These are phyloP conservation scores for Clavariopsis aquatica DNA, from an alignment of 495 filamentous ascomycete genomes.

Conservation along the genomic window DNA sequence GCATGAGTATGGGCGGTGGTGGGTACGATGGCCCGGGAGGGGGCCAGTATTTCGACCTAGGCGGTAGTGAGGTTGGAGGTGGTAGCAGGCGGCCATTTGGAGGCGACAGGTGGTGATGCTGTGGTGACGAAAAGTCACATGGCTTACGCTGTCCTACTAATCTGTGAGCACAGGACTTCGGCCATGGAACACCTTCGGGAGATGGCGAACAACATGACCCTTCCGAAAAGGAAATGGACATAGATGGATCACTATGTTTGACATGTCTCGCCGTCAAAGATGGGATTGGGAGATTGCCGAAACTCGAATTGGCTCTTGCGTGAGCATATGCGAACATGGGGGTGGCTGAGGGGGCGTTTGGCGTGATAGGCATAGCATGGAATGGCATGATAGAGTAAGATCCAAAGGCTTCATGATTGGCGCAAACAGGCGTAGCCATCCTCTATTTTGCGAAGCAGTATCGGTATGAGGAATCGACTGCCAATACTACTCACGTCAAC, in stretches of 20 bases:
- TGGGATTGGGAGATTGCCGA: too few species aligned
- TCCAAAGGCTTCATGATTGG: background rate
- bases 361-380: background rate
- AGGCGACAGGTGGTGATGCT: constrained; percentile 10
- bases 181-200: background rate
- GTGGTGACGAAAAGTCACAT: constrained; percentile 3
- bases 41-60: background rate
- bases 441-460: background rate
- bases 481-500: background rate
- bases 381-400: background rate
- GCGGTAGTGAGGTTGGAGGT: background rate
- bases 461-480: background rate
- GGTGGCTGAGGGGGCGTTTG: too few species aligned
- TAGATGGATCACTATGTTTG: too few species aligned
- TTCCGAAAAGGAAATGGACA: too few species aligned
- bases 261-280: too few species aligned
- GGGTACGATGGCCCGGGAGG: background rate
- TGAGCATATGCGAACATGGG: too few species aligned
- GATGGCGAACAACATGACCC: too few species aligned
- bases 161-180: background rate
- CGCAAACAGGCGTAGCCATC: background rate
- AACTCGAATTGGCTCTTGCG: too few species aligned
- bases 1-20: constrained; percentile 11
- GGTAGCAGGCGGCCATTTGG: background rate
- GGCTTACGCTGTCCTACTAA: background rate